phyloP scores from a whole-genome alignment of 352 stramenopile species.

The Phytophthora citrophthora region DNA sequence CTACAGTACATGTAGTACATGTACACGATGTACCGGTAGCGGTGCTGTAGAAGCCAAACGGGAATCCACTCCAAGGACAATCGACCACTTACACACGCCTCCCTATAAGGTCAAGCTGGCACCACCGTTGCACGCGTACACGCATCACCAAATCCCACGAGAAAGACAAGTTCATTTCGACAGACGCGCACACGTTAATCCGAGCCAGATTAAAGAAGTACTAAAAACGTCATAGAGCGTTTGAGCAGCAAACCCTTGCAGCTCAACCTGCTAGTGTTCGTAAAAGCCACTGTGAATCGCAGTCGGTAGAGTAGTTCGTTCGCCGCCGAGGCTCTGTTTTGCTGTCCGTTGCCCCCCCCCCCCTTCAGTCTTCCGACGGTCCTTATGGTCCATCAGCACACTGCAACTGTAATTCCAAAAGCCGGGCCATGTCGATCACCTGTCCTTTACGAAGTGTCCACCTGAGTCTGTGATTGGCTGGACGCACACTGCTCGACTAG shows the following conservation, averaged over 20 bases:
- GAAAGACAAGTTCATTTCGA: not conserved
- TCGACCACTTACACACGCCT: slow-evolving; percentile 1
- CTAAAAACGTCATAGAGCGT: too few relatives aligned
- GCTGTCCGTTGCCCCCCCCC: too few relatives aligned
- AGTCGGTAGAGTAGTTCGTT: too few relatives aligned
- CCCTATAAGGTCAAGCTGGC: not conserved
- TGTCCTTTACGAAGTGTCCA: slow-evolving; percentile 18
- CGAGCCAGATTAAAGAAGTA: not conserved
- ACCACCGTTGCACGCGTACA: not conserved
- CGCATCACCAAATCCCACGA: not conserved
- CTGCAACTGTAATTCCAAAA: slow-evolving; percentile 7
- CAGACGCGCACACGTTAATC: not conserved
- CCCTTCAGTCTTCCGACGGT: slow-evolving; percentile 1
- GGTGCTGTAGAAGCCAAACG: not conserved
- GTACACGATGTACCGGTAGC: too few relatives aligned
- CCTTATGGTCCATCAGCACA: slow-evolving; percentile 8
- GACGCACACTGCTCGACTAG: slow-evolving; percentile 22
- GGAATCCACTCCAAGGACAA: not conserved
- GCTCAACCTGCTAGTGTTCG: too few relatives aligned
- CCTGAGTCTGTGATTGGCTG: slow-evolving; percentile 5
- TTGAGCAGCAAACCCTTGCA: too few relatives aligned
- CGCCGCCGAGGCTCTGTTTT: too few relatives aligned
- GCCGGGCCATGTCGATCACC: not conserved
- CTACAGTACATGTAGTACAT: too few relatives aligned
- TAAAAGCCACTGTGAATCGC: too few relatives aligned